phyloP scores from a whole-genome alignment of 345 rosid genomes.

The Salix exigua region DNA sequence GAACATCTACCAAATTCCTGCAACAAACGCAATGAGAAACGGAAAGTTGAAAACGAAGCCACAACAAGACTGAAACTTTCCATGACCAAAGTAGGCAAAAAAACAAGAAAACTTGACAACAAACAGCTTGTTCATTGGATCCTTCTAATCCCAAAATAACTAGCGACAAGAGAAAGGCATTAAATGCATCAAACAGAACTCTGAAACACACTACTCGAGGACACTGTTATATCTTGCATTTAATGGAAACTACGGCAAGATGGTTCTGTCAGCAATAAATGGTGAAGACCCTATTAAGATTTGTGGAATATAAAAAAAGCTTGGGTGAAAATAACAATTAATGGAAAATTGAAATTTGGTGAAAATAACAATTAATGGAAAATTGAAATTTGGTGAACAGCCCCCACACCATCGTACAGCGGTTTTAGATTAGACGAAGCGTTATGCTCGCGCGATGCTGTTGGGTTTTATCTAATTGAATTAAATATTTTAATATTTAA shows the following conservation, averaged over 20 bases:
- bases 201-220: not conserved
- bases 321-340: not conserved
- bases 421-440: not conserved
- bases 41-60: not conserved
- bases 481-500: too few relatives aligned
- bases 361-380: not conserved
- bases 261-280: slow-evolving; percentile 25
- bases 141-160: not conserved
- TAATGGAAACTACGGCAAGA: not conserved
- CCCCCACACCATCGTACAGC: not conserved
- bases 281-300: slow-evolving; percentile 4
- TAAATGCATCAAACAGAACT: slow-evolving; percentile 7
- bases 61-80: not conserved
- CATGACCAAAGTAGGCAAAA: not conserved
- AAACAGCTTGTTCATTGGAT: not conserved
- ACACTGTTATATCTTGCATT: not conserved
- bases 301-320: slow-evolving; percentile 3
- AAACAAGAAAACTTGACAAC: not conserved
- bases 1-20: not conserved
- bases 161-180: not conserved
- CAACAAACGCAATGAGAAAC: not conserved
- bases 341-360: not conserved
- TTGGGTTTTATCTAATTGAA: too few relatives aligned
- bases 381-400: not conserved
- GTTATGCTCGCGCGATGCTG: too few relatives aligned